Evolutionary conservation across 768 basidiomycete genomes (phyloP).

Genomic region (Punctularia strigosozonata): DNA sequence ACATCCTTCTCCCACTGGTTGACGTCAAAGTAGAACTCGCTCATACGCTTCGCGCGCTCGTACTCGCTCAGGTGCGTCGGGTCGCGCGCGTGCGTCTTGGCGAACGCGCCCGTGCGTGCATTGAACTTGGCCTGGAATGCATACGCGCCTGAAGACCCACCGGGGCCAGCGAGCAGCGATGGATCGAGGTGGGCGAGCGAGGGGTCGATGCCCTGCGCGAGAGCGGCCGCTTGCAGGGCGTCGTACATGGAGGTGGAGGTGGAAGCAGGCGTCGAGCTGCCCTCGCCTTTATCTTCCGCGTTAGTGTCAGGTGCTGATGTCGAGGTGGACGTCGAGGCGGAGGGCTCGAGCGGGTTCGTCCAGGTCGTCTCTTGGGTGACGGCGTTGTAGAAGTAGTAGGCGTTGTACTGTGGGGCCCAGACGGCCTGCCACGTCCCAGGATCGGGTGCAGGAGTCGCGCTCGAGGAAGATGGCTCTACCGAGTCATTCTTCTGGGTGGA

Average conservation of each 20-base stretch:
- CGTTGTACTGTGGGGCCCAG: slow-evolving; percentile 62
- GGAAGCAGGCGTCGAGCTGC: slow-evolving; percentile 16
- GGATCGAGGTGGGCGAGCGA: slow-evolving; percentile 74
- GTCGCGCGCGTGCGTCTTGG: slow-evolving; percentile 53
- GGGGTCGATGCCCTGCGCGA: slow-evolving; percentile 76
- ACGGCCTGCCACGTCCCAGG: slow-evolving; percentile 59
- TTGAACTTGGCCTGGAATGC: slow-evolving; percentile 64
- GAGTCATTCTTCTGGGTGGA: too few relatives aligned
- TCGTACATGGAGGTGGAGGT: slow-evolving; percentile 15
- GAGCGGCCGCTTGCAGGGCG: slow-evolving; percentile 50
- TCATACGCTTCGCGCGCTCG: slow-evolving; percentile 77
- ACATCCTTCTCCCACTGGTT: slow-evolving; percentile 68
- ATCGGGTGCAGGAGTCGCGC: neutral
- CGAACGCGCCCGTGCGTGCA: slow-evolving; percentile 68
- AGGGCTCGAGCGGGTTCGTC: slow-evolving; percentile 56
- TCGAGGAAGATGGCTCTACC: too few relatives aligned
- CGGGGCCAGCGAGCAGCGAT: slow-evolving; percentile 35
- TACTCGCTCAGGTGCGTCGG: slow-evolving; percentile 71
- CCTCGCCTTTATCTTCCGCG: slow-evolving; percentile 10
- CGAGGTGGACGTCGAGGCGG: slow-evolving; percentile 6
- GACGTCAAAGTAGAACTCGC: slow-evolving; percentile 80
- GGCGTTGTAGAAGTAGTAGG: slow-evolving; percentile 80
- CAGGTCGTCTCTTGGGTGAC: slow-evolving; percentile 74
- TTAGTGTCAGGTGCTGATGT: slow-evolving; percentile 9
- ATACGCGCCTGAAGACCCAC: slow-evolving; percentile 25